These are phyloP conservation scores for Albifimbria verrucaria DNA, from an alignment of 2,329 filamentous ascomycete genomes.

Conservation along the genomic window DNA sequence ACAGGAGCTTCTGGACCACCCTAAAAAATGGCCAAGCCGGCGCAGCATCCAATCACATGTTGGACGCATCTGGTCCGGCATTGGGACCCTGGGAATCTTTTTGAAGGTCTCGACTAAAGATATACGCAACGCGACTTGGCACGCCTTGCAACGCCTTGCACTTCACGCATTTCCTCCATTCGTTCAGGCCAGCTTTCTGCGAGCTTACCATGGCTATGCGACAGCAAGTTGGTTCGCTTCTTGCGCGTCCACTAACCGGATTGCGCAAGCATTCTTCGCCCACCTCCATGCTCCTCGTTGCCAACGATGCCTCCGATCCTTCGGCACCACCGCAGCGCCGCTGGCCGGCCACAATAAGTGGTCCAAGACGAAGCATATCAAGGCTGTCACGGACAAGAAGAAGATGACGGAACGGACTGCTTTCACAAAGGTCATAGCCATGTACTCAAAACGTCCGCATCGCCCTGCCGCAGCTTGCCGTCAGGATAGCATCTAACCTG, in stretches of 20 bases:
- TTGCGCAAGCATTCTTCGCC: constrained; percentile 1
- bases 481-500: neutral
- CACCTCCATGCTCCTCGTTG: constrained; percentile 33
- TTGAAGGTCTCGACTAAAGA: neutral
- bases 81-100: neutral
- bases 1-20: too few relatives aligned
- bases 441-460: constrained; percentile 67
- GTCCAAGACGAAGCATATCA: constrained; percentile 95
- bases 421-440: constrained; percentile 69
- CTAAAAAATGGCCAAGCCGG: neutral
- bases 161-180: too few relatives aligned
- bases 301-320: constrained; percentile 44
- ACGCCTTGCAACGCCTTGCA: too few relatives aligned
- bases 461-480: neutral
- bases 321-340: constrained; percentile 40
- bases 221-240: neutral
- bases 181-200: too few relatives aligned
- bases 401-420: constrained; percentile 69
- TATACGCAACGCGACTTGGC: too few relatives aligned
- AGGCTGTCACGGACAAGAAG: constrained; percentile 77
- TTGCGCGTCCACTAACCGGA: neutral
- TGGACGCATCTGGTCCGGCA: neutral
- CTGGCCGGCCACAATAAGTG: constrained; percentile 83
- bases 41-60: neutral
- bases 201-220: neutral